Evolutionary conservation across 73 alveolate species (phyloP).

Genomic region (Paramecium tetraurelia): DNA sequence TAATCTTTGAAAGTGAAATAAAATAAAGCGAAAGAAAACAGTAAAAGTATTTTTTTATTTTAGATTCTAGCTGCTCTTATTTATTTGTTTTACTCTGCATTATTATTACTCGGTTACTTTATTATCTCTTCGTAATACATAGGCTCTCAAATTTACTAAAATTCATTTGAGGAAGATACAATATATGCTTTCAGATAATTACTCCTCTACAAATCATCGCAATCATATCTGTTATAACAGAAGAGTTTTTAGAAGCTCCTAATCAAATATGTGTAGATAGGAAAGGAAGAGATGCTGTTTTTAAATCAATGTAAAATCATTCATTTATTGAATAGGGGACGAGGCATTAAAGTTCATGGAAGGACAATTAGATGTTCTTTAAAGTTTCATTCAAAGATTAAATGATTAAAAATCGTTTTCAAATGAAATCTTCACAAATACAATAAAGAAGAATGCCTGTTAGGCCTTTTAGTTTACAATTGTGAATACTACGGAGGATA

Average conservation of each 20-base stretch:
- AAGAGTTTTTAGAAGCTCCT: neutral
- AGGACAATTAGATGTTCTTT: neutral
- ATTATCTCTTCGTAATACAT: neutral
- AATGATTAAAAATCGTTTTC: neutral
- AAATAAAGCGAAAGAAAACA: neutral
- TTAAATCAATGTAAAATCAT: neutral
- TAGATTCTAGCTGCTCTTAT: neutral
- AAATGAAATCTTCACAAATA: neutral
- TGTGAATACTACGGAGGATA: neutral
- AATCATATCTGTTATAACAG: neutral
- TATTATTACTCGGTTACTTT: neutral
- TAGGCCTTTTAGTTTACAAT: neutral
- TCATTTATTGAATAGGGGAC: neutral
- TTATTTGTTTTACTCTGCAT: neutral
- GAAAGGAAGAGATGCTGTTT: neutral
- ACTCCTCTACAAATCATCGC: neutral
- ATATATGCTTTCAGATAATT: neutral
- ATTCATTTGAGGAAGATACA: neutral
- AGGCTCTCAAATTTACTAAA: neutral
- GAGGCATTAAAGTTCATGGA: neutral
- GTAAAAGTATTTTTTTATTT: neutral
- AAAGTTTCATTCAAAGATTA: neutral
- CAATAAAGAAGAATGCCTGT: neutral
- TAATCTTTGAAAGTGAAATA: neutral
- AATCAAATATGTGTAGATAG: neutral